Evolutionary conservation across 495 filamentous ascomycete species (phyloP), one percentile per base, ranked within the genome.

Genomic region (Penicillium dipodomyicola): DNA sequence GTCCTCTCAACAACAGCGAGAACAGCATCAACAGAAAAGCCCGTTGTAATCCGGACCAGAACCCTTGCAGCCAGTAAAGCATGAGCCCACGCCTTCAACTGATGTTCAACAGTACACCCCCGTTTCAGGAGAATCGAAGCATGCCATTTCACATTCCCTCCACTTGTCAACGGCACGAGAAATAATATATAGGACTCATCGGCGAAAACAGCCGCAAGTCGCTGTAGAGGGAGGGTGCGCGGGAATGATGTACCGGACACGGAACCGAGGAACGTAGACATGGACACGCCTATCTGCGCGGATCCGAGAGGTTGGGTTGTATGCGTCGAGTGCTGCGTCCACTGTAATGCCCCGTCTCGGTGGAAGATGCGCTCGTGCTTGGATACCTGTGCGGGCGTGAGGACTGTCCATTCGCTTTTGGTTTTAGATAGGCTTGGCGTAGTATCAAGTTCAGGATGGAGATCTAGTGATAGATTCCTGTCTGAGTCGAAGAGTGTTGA

Each of bases 71-170:
- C 73, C 37, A 85, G 72, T 6, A 92, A 77, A 7, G 87, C 90
- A 60, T 92, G 86, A 44, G 80, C 77, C 90, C 89, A 96, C 8
- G 87, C 90, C 66, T 82, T 82, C 2, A 92, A 67, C 55, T 86
- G 82, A 7, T 39, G 22, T 72, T 69, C 35, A 19, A 78, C 68
- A 0, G 70, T 73, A 27, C 77, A 78, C 8, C 64, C 75, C 50
- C 80, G 75, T 68, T 91, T 92, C 14, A 96, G 67, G 19, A 87
- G 80, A 44, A 92, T 86, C 10, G 77, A 72, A 48, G 79, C 82
- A 33, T 70, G 58, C 58, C 58, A 65, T 40, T 51, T 60, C 0
- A 6, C 35, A 39, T n/a, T n/a, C 5, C 33, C 33, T 7, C 0
- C 33, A 58, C 63, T 11, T 3, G 41, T 5, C 5, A 15, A n/a